phyloP scores from a whole-genome alignment of 306 rosid genomes.

The Hippophae rhamnoides region DNA sequence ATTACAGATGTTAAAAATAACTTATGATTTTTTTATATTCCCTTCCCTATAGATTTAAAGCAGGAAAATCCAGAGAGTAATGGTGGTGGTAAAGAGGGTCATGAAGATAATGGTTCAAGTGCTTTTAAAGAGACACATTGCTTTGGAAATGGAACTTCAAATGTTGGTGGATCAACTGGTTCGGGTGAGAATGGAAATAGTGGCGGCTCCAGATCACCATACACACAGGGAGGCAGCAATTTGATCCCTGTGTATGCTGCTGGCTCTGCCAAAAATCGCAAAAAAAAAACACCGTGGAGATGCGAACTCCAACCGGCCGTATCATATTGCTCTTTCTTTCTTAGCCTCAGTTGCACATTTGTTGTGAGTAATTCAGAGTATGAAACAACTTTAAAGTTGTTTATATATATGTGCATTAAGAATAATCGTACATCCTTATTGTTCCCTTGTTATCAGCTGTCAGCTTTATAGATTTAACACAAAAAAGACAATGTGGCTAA shows the following conservation, averaged over 20 bases:
- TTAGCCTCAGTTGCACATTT: slow-evolving; percentile 28
- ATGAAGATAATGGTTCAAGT: neutral
- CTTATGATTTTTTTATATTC: neutral
- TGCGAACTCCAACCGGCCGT: slow-evolving; percentile 27
- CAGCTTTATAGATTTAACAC: too few relatives aligned
- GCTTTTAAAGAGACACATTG: slow-evolving; percentile 20
- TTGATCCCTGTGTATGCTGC: slow-evolving; percentile 54
- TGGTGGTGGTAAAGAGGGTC: neutral
- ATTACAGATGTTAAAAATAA: neutral
- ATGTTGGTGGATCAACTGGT: slow-evolving; percentile 20
- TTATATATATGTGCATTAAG: too few relatives aligned
- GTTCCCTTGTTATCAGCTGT: too few relatives aligned
- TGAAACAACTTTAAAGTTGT: neutral
- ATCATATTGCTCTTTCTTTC: slow-evolving; percentile 18
- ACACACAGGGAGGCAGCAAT: slow-evolving; percentile 30
- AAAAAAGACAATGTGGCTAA: neutral
- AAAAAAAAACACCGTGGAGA: slow-evolving; percentile 31
- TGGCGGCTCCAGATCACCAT: slow-evolving; percentile 20
- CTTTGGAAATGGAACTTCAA: slow-evolving; percentile 17
- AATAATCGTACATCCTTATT: too few relatives aligned
- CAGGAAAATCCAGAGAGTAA: slow-evolving; percentile 16
- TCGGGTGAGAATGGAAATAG: slow-evolving; percentile 17
- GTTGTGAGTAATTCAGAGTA: slow-evolving; percentile 4
- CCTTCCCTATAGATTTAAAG: slow-evolving; percentile 22
- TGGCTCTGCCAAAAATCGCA: slow-evolving; percentile 43